Conservation (phyloP, 768 basidiomycete genomes). For the Lentinus brumalis region DNA sequence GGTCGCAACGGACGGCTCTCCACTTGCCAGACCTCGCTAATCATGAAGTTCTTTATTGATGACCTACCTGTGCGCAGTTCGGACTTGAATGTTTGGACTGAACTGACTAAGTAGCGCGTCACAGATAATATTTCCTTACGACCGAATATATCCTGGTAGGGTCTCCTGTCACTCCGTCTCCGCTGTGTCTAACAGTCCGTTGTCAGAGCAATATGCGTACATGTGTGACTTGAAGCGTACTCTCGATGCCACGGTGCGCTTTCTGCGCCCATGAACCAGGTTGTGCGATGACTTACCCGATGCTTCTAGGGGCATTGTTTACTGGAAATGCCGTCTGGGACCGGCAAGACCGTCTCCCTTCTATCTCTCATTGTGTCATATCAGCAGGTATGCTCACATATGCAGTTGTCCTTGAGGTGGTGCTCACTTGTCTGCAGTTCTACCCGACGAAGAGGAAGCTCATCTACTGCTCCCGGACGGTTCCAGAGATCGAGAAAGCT, state of each 20-base stretch:
- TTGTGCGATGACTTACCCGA: background rate
- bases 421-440: constrained; percentile 56
- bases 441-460: constrained; percentile 91
- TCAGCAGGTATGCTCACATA: constrained; percentile 67
- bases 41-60: constrained; percentile 40
- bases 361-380: constrained; percentile 96
- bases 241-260: constrained; percentile 84
- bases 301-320: constrained; percentile 88
- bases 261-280: constrained; percentile 1
- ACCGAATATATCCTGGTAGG: constrained; percentile 93
- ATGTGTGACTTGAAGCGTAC: constrained; percentile 99
- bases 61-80: constrained; percentile 45
- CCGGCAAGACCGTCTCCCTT: constrained; percentile 97
- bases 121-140: constrained; percentile 89
- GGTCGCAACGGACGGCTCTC: background rate
- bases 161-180: background rate
- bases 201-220: constrained; percentile 94
- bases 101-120: constrained; percentile 1
- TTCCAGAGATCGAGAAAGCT: constrained; percentile 99
- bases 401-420: background rate
- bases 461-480: constrained; percentile 98
- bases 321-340: constrained; percentile 99
- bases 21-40: constrained; percentile 1
- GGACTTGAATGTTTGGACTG: constrained; percentile 1
- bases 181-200: background rate